phyloP scores from a whole-genome alignment of 1,284 basidiomycete genomes.

The Xerocomus minutiporus region DNA sequence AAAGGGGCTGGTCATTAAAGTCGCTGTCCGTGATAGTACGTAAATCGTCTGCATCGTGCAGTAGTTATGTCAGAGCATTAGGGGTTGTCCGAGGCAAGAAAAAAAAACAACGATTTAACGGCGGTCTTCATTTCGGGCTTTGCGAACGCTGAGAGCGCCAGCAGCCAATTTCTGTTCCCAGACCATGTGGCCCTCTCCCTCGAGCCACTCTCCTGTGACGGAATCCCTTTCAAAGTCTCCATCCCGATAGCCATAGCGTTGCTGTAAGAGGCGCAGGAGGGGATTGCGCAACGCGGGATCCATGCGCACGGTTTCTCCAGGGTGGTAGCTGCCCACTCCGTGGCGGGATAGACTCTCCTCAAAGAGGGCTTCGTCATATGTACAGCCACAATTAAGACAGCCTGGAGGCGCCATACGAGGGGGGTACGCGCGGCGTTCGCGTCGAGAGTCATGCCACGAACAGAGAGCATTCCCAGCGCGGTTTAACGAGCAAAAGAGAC shows the following conservation, averaged over 20 bases:
- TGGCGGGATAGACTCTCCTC: conserved; percentile 77
- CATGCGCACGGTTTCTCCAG: conserved; percentile 80
- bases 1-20: conserved; percentile 19
- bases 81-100: conserved; percentile 1
- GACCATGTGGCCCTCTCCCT: conserved; percentile 52
- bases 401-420: conserved; percentile 76
- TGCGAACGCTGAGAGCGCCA: conserved; percentile 36
- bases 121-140: conserved; percentile 33
- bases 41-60: conserved; percentile 24
- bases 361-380: conserved; percentile 74
- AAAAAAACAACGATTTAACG: conserved; percentile 16
- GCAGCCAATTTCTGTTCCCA: conserved; percentile 59
- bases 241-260: conserved; percentile 73
- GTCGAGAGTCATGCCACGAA: conserved; percentile 81
- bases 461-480: conserved; percentile 80
- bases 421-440: conserved; percentile 69
- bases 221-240: conserved; percentile 76
- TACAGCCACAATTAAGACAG: conserved; percentile 78
- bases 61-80: conserved; percentile 12
- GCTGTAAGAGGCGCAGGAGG: conserved; percentile 62
- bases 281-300: conserved; percentile 78
- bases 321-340: conserved; percentile 72
- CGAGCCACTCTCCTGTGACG: conserved; percentile 56
- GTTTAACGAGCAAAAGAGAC: conserved; percentile 73
- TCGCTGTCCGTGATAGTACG: conserved; percentile 24